Percentiles rank a stretch among this genome's conserved stretches.
These are phyloP conservation scores for Helminthosporium solani DNA, from an alignment of 2,329 filamentous ascomycete genomes.

Conservation along the genomic window DNA sequence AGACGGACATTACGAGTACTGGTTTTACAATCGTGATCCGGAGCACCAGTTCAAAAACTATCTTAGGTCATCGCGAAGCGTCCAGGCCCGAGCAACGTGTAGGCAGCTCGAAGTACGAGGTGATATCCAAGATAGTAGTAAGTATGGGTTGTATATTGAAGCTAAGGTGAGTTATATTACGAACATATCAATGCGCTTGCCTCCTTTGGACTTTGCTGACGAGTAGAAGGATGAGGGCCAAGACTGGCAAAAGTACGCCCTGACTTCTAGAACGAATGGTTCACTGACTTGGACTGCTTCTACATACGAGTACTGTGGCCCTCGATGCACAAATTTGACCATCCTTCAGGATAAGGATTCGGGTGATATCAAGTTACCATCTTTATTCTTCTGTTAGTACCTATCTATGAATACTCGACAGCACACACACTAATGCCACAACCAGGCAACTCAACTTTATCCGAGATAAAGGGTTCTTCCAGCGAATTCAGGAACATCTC, in stretches of 20 bases:
- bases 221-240: conserved; percentile 5
- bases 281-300: conserved; percentile 30
- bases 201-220: background rate
- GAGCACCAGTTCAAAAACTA: conserved; percentile 30
- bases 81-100: conserved; percentile 25
- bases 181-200: too few relatives aligned
- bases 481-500: conserved; percentile 22
- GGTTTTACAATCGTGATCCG: conserved; percentile 38
- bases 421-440: background rate
- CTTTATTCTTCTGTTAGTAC: conserved; percentile 34
- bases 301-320: conserved; percentile 19
- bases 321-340: conserved; percentile 39
- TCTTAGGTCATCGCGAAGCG: conserved; percentile 22
- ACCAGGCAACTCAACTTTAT: background rate
- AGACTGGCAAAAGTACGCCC: conserved; percentile 15
- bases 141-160: conserved; percentile 15
- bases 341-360: conserved; percentile 22
- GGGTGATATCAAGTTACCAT: conserved; percentile 8
- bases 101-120: conserved; percentile 16
- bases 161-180: conserved; percentile 11
- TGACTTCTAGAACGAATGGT: conserved; percentile 20
- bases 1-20: conserved; percentile 26
- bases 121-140: background rate
- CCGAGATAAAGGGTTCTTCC: conserved; percentile 12
- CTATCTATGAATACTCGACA: background rate